phyloP scores from a whole-genome alignment of 805 yeast genomes.

The Blastobotrys terrestris region DNA sequence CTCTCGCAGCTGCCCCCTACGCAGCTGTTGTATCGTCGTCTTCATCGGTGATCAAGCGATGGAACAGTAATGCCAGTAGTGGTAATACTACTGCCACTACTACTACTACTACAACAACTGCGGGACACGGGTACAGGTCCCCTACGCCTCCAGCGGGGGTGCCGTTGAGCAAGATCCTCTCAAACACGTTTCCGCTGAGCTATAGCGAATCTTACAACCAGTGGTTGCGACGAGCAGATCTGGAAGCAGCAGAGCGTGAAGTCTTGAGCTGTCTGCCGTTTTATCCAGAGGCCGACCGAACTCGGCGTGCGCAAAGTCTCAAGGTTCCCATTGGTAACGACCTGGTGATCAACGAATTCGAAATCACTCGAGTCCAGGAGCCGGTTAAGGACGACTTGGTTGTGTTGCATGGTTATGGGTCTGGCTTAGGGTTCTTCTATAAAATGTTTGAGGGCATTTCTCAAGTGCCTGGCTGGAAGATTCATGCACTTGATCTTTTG shows the following conservation, averaged over 20 bases:
- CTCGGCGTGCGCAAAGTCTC: constrained; percentile 31
- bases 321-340: constrained; percentile 45
- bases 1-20: background rate
- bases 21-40: background rate
- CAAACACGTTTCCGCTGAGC: constrained; percentile 32
- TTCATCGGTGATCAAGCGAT: background rate
- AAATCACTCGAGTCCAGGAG: constrained; percentile 33
- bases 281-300: constrained; percentile 29
- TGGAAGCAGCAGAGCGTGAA: constrained; percentile 37
- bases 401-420: constrained; percentile 88
- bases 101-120: background rate
- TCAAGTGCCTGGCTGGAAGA: constrained; percentile 45
- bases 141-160: constrained; percentile 35
- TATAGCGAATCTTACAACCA: constrained; percentile 36
- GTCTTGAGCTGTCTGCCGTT: constrained; percentile 56
- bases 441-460: constrained; percentile 55
- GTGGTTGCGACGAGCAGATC: constrained; percentile 37
- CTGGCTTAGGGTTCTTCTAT: constrained; percentile 77
- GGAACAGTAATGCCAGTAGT: background rate
- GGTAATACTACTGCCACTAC: background rate
- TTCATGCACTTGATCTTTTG: constrained; percentile 80
- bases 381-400: constrained; percentile 49
- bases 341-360: constrained; percentile 69
- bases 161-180: constrained; percentile 23
- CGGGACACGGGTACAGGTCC: constrained; percentile 5